Conservation (phyloP, 2,329 filamentous ascomycete species). For the Elsinoe necatrix region DNA sequence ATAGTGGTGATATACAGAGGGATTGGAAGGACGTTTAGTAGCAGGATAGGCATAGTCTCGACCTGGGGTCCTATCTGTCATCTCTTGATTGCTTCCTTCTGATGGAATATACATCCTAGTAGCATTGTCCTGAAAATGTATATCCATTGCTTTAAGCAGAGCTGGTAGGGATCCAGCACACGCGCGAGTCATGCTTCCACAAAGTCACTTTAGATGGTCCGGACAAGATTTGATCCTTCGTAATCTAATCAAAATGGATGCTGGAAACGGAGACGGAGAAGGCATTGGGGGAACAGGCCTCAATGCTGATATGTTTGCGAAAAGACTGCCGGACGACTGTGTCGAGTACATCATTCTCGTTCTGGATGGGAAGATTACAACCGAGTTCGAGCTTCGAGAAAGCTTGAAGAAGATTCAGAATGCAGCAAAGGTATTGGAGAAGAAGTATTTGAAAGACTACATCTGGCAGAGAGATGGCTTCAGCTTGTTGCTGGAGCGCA, state of each 20-base stretch:
- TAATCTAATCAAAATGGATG: neutral
- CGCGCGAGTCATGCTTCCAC: conserved; percentile 3
- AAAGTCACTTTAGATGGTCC: neutral
- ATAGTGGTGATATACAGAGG: too few species aligned
- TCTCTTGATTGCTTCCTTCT: too few species aligned
- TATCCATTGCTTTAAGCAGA: too few species aligned
- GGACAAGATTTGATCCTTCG: neutral
- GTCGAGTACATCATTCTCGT: conserved; percentile 78
- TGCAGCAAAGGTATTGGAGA: conserved; percentile 54
- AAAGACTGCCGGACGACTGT: conserved; percentile 68
- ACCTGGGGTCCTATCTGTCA: too few species aligned
- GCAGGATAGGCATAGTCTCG: too few species aligned
- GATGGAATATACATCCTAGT: too few species aligned
- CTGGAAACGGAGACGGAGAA: neutral
- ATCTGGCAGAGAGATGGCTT: conserved; percentile 88
- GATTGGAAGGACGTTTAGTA: too few species aligned
- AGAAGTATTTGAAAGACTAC: conserved; percentile 65
- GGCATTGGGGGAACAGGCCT: conserved; percentile 11
- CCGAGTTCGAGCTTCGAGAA: conserved; percentile 49
- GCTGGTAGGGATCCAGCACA: too few species aligned
- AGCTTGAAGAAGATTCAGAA: conserved; percentile 66
- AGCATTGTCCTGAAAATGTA: too few species aligned
- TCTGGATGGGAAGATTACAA: conserved; percentile 47
- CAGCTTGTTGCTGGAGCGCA: conserved; percentile 47
- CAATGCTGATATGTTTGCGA: conserved; percentile 42